Conservation (phyloP, 2,329 filamentous ascomycete genomes). For the Aureobasidium pullulans region DNA sequence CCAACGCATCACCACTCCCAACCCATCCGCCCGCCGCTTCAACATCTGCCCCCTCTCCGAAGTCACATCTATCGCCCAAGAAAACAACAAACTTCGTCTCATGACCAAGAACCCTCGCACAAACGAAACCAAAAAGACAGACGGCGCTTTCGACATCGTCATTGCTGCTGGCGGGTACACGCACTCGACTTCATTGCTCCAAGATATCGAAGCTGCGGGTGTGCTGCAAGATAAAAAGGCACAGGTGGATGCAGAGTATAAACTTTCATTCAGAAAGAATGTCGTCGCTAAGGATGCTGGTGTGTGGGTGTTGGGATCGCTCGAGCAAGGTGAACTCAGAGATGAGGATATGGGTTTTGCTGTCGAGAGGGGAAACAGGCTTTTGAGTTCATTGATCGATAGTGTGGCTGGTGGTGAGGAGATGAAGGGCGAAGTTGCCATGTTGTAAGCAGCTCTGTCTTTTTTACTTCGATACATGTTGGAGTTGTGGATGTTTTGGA, state of each 20-base stretch:
- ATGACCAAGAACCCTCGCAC: constrained; percentile 17
- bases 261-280: constrained; percentile 9
- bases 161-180: constrained; percentile 19
- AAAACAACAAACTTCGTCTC: constrained; percentile 16
- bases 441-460: constrained; percentile 17
- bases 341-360: constrained; percentile 19
- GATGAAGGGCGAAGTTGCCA: constrained; percentile 16
- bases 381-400: constrained; percentile 16
- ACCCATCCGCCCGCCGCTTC: constrained; percentile 20
- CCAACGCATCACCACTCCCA: constrained; percentile 18
- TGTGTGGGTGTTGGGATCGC: constrained; percentile 20
- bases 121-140: constrained; percentile 9
- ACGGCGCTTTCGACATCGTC: constrained; percentile 16
- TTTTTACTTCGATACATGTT: background rate
- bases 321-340: constrained; percentile 18
- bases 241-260: constrained; percentile 14
- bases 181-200: background rate
- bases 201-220: background rate
- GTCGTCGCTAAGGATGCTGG: constrained; percentile 4
- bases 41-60: constrained; percentile 15
- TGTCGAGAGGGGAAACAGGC: constrained; percentile 19
- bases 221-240: background rate
- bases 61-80: constrained; percentile 12
- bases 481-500: no score
- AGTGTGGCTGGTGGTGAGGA: constrained; percentile 11